Conservation (phyloP, 352 stramenopile species). For the Globisporangium splendens region DNA sequence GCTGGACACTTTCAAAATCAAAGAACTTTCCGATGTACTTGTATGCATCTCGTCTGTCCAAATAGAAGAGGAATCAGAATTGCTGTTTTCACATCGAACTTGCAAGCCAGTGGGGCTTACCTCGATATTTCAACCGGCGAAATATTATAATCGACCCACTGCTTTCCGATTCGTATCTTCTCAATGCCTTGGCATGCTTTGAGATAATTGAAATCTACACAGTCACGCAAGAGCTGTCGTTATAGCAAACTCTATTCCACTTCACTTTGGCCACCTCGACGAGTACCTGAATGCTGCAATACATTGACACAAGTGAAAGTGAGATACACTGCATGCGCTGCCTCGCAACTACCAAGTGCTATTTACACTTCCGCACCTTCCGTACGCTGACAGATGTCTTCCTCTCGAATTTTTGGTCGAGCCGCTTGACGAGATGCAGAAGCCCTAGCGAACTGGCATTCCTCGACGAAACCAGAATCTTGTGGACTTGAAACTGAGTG, state of each 20-base stretch:
- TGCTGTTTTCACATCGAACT: neutral
- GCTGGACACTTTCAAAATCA: conserved; percentile 69
- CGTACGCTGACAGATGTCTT: conserved; percentile 54
- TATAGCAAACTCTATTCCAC: neutral
- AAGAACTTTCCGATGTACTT: conserved; percentile 75
- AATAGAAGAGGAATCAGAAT: neutral
- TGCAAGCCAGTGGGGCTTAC: conserved; percentile 4
- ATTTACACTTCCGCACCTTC: conserved; percentile 36
- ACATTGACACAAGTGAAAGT: neutral
- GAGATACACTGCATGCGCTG: neutral
- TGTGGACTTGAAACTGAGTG: conserved; percentile 70
- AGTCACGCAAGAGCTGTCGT: neutral
- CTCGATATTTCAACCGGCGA: conserved; percentile 22
- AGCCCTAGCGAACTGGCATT: conserved; percentile 65
- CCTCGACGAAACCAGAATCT: conserved; percentile 59
- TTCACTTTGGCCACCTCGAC: neutral
- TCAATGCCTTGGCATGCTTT: conserved; percentile 75
- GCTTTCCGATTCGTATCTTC: conserved; percentile 49
- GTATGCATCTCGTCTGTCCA: conserved; percentile 48
- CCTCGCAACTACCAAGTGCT: too few relatives aligned
- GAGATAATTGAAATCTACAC: conserved; percentile 72
- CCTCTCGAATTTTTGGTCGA: conserved; percentile 43
- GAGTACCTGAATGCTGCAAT: conserved; percentile 40
- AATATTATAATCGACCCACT: conserved; percentile 22
- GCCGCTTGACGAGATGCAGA: conserved; percentile 59